phyloP scores from a whole-genome alignment of 192 early-diverging fungal species.

The Glomus cerebriforme region DNA sequence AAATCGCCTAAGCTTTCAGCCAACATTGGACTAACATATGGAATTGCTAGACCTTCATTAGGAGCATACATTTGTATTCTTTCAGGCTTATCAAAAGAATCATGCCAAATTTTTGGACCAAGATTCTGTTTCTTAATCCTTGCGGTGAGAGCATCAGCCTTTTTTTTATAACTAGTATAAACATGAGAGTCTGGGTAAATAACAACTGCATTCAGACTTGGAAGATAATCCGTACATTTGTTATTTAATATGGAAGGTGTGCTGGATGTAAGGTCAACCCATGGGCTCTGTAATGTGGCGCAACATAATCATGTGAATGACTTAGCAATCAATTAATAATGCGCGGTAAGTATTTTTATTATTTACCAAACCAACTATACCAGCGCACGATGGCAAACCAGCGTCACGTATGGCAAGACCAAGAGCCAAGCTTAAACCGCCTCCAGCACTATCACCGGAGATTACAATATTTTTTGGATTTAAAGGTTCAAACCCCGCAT shows the following conservation, averaged over 20 bases:
- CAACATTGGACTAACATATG: slow-evolving; percentile 50
- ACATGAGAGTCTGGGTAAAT: slow-evolving; percentile 29
- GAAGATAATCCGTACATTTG: slow-evolving; percentile 45
- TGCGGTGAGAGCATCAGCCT: slow-evolving; percentile 24
- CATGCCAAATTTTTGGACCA: slow-evolving; percentile 10
- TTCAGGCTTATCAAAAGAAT: slow-evolving; percentile 34
- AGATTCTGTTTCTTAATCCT: slow-evolving; percentile 29
- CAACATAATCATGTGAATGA: neutral
- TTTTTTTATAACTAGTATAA: slow-evolving; percentile 37
- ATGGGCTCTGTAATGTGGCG: neutral
- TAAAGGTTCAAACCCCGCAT: slow-evolving; percentile 47
- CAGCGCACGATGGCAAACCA: slow-evolving; percentile 57
- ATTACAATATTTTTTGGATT: slow-evolving; percentile 62
- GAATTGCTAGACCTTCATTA: slow-evolving; percentile 44
- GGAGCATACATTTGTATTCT: slow-evolving; percentile 50
- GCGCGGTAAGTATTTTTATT: neutral
- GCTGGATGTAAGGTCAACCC: slow-evolving; percentile 53
- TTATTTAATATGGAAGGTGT: slow-evolving; percentile 43
- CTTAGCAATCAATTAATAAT: neutral
- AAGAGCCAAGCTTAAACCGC: slow-evolving; percentile 56
- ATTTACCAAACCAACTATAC: slow-evolving; percentile 45
- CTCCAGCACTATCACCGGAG: slow-evolving; percentile 72
- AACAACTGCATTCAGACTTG: slow-evolving; percentile 36
- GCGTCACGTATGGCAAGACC: slow-evolving; percentile 61
- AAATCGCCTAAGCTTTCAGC: slow-evolving; percentile 42